Conservation (phyloP, 192 early-diverging fungal genomes). For the Podila clonocystis region DNA sequence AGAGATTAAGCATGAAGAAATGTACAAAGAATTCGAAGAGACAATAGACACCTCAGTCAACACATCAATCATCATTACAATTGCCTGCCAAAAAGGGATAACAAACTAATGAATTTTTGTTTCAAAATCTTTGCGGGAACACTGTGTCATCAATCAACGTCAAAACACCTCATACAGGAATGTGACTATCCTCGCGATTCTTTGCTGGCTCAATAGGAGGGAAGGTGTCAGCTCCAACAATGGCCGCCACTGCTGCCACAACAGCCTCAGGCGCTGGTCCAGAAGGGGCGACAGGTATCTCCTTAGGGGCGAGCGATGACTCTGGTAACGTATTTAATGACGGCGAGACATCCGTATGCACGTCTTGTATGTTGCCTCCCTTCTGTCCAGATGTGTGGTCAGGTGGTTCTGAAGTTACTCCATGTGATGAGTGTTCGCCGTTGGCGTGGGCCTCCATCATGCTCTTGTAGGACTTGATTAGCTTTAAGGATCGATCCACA, state of each 20-base stretch:
- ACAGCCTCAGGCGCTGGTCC: slow-evolving; percentile 36
- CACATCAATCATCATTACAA: neutral
- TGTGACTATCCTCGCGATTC: neutral
- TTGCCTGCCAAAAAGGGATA: too few relatives aligned
- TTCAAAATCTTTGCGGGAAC: too few relatives aligned
- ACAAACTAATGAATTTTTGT: too few relatives aligned
- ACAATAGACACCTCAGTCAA: neutral
- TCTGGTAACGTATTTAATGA: neutral
- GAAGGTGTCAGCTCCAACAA: slow-evolving; percentile 11
- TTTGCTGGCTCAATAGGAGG: neutral
- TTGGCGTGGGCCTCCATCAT: slow-evolving; percentile 49
- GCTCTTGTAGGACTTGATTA: slow-evolving; percentile 51
- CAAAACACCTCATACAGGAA: too few relatives aligned
- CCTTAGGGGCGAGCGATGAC: slow-evolving; percentile 13
- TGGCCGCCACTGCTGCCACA: slow-evolving; percentile 29
- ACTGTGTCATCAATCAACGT: too few relatives aligned
- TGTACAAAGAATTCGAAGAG: neutral
- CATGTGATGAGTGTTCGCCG: slow-evolving; percentile 6
- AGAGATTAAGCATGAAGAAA: slow-evolving; percentile 42
- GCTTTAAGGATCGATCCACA: slow-evolving; percentile 37
- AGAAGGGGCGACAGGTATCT: neutral
- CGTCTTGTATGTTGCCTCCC: too few relatives aligned
- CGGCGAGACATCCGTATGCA: neutral
- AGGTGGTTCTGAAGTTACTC: neutral
- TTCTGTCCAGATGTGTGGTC: neutral